Evolutionary conservation across 2,329 filamentous ascomycete genomes (phyloP).

Genomic region (Sporothrix pseudoabietina): DNA sequence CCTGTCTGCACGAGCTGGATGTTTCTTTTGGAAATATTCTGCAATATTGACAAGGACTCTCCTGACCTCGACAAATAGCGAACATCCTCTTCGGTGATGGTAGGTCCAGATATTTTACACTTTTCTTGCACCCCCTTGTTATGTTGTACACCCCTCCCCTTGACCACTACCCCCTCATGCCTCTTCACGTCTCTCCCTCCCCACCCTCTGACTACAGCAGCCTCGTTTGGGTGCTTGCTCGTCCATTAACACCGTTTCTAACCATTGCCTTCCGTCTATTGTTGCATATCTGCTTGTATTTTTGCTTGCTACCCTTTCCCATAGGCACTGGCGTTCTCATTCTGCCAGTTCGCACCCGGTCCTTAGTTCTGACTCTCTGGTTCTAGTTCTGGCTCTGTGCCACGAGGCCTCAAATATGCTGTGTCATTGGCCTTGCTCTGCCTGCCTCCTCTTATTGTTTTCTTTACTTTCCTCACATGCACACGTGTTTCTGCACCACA

Average conservation of each 20-base stretch:
- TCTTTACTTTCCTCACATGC: neutral
- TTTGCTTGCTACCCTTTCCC: constrained; percentile 3
- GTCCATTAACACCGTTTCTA: neutral
- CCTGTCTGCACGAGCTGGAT: neutral
- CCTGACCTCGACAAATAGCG: neutral
- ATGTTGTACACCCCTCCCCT: neutral
- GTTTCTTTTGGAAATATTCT: neutral
- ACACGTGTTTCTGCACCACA: constrained; percentile 11
- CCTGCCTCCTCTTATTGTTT: neutral
- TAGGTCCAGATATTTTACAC: neutral
- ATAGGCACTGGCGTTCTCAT: neutral
- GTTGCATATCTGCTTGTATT: neutral
- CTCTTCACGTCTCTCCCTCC: neutral
- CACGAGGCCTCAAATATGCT: neutral
- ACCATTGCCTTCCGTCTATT: neutral
- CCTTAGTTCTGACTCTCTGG: neutral
- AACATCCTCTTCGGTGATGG: neutral
- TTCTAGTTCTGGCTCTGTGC: neutral
- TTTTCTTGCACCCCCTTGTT: neutral
- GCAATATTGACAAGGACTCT: neutral
- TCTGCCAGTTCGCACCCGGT: neutral
- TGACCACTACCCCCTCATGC: neutral
- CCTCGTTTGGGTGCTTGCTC: neutral
- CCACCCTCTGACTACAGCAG: constrained; percentile 12
- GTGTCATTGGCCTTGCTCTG: neutral